A percentile compares a stretch with the other conserved stretches of the same genome.
Conservation (phyloP, 768 basidiomycete species). For the Mrakia gelida region DNA sequence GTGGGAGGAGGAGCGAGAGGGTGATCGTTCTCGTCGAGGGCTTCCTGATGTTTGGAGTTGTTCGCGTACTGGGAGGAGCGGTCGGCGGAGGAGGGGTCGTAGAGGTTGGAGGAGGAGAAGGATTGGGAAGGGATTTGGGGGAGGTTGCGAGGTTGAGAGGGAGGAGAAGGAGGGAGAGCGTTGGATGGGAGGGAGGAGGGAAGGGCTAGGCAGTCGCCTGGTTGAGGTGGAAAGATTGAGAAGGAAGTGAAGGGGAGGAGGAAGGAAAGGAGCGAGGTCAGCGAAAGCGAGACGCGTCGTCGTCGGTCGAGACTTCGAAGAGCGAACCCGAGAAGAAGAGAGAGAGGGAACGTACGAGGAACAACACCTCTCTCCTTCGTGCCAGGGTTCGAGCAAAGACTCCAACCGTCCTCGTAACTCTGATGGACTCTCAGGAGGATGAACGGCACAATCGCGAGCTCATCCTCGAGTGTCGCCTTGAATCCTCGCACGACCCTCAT, state of each 20-base stretch:
- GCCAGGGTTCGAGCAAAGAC: constrained; percentile 18
- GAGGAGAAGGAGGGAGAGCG: neutral
- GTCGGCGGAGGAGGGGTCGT: neutral
- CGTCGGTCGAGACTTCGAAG: neutral
- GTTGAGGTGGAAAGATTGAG: neutral
- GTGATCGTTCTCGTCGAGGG: neutral
- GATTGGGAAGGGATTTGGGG: neutral
- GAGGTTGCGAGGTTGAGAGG: neutral
- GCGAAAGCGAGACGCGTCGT: neutral
- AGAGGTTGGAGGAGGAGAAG: neutral
- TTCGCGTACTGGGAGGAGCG: neutral
- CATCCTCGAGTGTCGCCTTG: constrained; percentile 19
- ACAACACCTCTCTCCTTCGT: constrained; percentile 21
- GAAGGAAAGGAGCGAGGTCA: neutral
- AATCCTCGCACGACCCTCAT: constrained; percentile 30
- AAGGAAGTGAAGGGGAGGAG: neutral
- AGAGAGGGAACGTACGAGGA: neutral
- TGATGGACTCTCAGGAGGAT: constrained; percentile 13
- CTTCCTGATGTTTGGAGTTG: neutral
- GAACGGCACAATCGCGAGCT: constrained; percentile 26
- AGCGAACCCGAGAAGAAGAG: neutral
- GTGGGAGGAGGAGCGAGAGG: constrained; percentile 8
- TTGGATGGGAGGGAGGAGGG: neutral
- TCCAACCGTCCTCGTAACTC: constrained; percentile 31
- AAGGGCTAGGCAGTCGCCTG: constrained; percentile 27